Conservation (phyloP, 2,329 filamentous ascomycete species). For the Pyricularia grisea region DNA sequence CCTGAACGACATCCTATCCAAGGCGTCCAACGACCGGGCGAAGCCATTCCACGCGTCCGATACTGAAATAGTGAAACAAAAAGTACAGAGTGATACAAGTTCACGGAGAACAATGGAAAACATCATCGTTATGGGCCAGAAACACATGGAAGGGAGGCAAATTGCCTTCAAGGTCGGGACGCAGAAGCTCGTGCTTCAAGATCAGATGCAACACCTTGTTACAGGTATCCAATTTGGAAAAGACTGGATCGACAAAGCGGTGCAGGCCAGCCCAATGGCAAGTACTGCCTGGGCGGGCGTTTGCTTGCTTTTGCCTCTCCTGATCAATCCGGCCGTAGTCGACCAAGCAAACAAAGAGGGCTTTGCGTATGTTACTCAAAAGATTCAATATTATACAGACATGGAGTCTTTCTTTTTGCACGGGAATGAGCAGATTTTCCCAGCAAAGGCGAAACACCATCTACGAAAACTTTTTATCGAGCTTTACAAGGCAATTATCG, state of each 20-base stretch:
- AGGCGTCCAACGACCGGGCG: not conserved
- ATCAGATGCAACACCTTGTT: slow-evolving; percentile 2
- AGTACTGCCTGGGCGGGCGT: slow-evolving; percentile 2
- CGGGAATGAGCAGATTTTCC: not conserved
- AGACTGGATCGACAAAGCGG: slow-evolving; percentile 3
- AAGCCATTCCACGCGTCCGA: not conserved
- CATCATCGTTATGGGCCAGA: slow-evolving; percentile 2
- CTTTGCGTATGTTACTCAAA: slow-evolving; percentile 4
- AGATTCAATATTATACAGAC: slow-evolving; percentile 6
- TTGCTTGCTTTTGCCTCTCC: slow-evolving; percentile 4
- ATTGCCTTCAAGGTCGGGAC: not conserved
- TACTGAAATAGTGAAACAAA: not conserved
- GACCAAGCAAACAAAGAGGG: slow-evolving; percentile 5
- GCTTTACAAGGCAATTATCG: slow-evolving; percentile 6
- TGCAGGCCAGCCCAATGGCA: slow-evolving; percentile 2
- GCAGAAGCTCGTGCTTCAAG: slow-evolving; percentile 5
- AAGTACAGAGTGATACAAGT: not conserved
- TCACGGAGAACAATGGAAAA: slow-evolving; percentile 1
- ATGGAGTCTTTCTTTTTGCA: slow-evolving; percentile 5
- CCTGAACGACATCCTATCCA: slow-evolving; percentile 3
- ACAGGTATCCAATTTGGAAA: slow-evolving; percentile 1
- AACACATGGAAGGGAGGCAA: slow-evolving; percentile 6
- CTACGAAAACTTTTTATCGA: not conserved
- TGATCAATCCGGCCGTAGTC: slow-evolving; percentile 3
- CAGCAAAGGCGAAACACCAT: not conserved